Evolutionary conservation across 2,329 filamentous ascomycete genomes (phyloP).

Genomic region (Neofusicoccum laricinum): DNA sequence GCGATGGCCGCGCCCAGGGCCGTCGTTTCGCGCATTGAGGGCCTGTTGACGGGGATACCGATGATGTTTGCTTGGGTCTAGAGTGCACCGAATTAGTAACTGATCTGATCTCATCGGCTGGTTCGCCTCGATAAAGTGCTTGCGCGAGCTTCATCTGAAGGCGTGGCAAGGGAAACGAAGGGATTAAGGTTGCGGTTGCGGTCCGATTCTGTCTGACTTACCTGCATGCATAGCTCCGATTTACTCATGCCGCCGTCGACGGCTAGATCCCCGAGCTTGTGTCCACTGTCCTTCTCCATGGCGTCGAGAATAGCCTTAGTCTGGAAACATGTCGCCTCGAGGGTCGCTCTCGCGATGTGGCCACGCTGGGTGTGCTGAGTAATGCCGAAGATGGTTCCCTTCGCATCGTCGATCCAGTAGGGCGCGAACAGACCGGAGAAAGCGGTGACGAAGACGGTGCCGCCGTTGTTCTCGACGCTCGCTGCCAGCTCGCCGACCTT

Average conservation of each 20-base stretch:
- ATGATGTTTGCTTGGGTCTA: constrained; percentile 80
- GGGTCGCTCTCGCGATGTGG: constrained; percentile 83
- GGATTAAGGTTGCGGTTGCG: constrained; percentile 13
- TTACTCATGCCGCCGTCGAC: constrained; percentile 90
- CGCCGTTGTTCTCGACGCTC: constrained; percentile 71
- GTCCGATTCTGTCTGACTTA: constrained; percentile 24
- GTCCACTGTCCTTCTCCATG: constrained; percentile 82
- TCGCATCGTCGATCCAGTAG: constrained; percentile 92
- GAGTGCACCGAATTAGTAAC: constrained; percentile 28
- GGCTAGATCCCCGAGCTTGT: constrained; percentile 70
- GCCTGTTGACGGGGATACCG: constrained; percentile 77
- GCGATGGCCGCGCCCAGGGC: constrained; percentile 85
- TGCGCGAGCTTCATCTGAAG: not conserved
- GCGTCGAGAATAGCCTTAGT: constrained; percentile 88
- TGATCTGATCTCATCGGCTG: not conserved
- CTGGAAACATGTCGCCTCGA: constrained; percentile 90
- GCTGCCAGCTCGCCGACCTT: constrained; percentile 64
- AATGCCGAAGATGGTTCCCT: constrained; percentile 83
- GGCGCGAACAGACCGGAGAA: constrained; percentile 90
- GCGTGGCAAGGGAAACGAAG: constrained; percentile 1
- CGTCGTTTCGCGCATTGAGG: constrained; percentile 86
- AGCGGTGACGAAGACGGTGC: constrained; percentile 81
- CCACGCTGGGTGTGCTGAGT: constrained; percentile 81
- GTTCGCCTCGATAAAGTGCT: not conserved
- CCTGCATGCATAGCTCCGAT: constrained; percentile 83